Base-by-base conservation (phyloP, 164 flowering plant genomes). In the Vitis rotundifolia region DNA sequence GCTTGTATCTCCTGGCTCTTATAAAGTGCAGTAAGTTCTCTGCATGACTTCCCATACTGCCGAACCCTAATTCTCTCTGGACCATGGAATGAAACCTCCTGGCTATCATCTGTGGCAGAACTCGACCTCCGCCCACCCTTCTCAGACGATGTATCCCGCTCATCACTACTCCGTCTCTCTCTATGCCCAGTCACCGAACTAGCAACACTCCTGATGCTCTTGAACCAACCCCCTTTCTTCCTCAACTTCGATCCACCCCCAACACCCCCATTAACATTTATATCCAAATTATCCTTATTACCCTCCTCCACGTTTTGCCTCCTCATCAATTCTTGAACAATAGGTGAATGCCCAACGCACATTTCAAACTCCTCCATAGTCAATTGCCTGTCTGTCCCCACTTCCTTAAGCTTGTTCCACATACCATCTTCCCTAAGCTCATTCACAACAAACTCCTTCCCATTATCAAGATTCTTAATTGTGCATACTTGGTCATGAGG, bases 71-170 rank as follows among this genome's bases (percentile, higher is more conserved):
- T 83, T 78, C 88, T 87, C 84, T 93, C 97, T 0, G 95, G 97
- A 49, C 92, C 87, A 72, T 90, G 95, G 77, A 87, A 92, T 0
- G 86, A 80, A 28, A 75, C 81, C 67, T 96, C 98, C 82, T 96
- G 99, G 81, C 98, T 91, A 67, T 96, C 98, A 77, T 94, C 98
- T 0, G 98, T 94, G 15, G 98, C 94, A 5, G 99, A 96, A 73
- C 98, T 93, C 1, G 98, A 96, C 83, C 98, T 84, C 72, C 98
- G 74, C 51, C 98, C 97, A 55, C 94, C 97, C 74, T 87, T 91
- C 70, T 96, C 98, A 3, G 98, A 93, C 3, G 93, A 87, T 2
- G 98, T 95, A 77, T 93, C 98, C 78, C 84, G 90, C 84, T 95
- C 98, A 59, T 92, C 98, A 70, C 95, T 87, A 75, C 97, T 96